These are phyloP conservation scores for Cladophialophora exuberans DNA, from an alignment of 2,329 filamentous ascomycete species.

Conservation along the genomic window DNA sequence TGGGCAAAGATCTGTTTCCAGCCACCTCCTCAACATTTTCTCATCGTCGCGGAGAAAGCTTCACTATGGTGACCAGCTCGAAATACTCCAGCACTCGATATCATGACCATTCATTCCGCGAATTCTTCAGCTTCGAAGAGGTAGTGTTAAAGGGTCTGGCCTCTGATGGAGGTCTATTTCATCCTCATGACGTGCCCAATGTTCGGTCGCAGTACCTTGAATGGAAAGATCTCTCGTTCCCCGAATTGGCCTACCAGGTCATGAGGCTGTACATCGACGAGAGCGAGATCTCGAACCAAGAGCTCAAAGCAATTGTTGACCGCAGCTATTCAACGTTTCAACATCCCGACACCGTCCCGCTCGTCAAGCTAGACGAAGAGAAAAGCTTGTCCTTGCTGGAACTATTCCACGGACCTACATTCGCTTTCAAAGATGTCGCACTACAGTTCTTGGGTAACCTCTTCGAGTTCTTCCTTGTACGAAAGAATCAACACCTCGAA, in stretches of 20 bases:
- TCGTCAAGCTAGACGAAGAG: conserved; percentile 72
- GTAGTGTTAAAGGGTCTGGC: conserved; percentile 89
- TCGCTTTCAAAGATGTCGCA: conserved; percentile 93
- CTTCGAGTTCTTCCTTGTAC: conserved; percentile 57
- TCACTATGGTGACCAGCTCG: conserved; percentile 23
- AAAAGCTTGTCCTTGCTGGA: conserved; percentile 84
- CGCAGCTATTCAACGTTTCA: conserved; percentile 91
- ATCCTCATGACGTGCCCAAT: conserved; percentile 78
- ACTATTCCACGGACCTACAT: conserved; percentile 94
- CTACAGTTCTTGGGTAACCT: conserved; percentile 95
- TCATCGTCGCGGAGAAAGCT: background rate
- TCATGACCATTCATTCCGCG: conserved; percentile 20
- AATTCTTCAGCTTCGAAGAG: conserved; percentile 83
- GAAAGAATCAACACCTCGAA: conserved; percentile 47
- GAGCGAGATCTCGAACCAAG: conserved; percentile 76
- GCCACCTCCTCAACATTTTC: background rate
- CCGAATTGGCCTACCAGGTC: conserved; percentile 81
- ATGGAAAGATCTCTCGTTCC: conserved; percentile 79
- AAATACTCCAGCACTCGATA: conserved; percentile 29
- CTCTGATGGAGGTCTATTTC: conserved; percentile 83
- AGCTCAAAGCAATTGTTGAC: conserved; percentile 81
- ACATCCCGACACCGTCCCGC: conserved; percentile 73
- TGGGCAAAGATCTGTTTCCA: background rate
- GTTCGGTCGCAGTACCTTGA: conserved; percentile 66
- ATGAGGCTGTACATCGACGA: conserved; percentile 85